Percentiles rank a stretch among this genome's conserved stretches.
Evolutionary conservation across 1,139 yeast species (phyloP).

Genomic region (Pichia inconspicua): DNA sequence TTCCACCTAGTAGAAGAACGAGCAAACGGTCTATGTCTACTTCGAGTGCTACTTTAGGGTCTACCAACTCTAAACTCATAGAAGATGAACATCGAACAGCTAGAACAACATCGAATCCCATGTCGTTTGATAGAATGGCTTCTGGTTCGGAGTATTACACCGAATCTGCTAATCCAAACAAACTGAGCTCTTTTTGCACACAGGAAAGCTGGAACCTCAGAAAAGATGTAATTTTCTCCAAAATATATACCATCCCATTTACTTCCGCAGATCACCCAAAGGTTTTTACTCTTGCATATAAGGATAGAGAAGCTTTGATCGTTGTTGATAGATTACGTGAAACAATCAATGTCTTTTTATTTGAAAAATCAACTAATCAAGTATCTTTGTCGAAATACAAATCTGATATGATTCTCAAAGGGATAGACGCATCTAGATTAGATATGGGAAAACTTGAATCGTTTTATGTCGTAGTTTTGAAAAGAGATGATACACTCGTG

Average conservation of each 20-base stretch:
- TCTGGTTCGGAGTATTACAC: constrained; percentile 27
- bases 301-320: constrained; percentile 54
- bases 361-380: constrained; percentile 33
- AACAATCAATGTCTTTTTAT: constrained; percentile 45
- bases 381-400: constrained; percentile 31
- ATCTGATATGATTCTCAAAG: constrained; percentile 31
- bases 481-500: constrained; percentile 31
- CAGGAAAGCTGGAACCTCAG: constrained; percentile 30
- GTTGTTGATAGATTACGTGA: constrained; percentile 30
- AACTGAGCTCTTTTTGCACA: not conserved
- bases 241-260: constrained; percentile 39
- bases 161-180: constrained; percentile 17
- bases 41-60: constrained; percentile 30
- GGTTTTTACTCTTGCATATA: constrained; percentile 38
- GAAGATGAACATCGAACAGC: constrained; percentile 38
- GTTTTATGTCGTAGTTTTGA: constrained; percentile 31
- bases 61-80: constrained; percentile 36
- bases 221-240: constrained; percentile 64
- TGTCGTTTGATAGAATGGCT: constrained; percentile 59
- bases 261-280: constrained; percentile 32
- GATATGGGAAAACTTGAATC: constrained; percentile 30
- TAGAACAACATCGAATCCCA: constrained; percentile 48
- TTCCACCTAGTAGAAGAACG: constrained; percentile 13
- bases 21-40: constrained; percentile 21
- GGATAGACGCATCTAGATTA: constrained; percentile 38